Percentiles rank a stretch among this genome's conserved stretches.
Conservation (phyloP, 164 flowering plant genomes). For the Liquidambar formosana region DNA sequence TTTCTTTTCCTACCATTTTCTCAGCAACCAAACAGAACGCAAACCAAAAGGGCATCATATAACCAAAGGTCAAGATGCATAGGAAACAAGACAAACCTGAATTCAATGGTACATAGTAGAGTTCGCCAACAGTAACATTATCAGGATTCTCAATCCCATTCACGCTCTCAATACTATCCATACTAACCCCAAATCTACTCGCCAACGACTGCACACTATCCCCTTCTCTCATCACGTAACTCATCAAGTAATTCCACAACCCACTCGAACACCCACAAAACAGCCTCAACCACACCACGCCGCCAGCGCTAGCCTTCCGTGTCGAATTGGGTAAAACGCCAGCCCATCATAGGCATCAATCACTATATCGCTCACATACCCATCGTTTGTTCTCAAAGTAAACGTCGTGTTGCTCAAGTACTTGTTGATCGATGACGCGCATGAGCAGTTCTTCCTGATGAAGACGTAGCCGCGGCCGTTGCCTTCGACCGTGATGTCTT, state of each 20-base stretch:
- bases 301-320: conserved; percentile 54
- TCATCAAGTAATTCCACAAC: conserved; percentile 91
- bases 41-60: background rate
- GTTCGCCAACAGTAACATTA: conserved; percentile 66
- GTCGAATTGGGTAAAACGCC: conserved; percentile 49
- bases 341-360: conserved; percentile 62
- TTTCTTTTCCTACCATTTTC: background rate
- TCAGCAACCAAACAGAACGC: background rate
- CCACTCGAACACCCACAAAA: conserved; percentile 93
- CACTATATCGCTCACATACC: conserved; percentile 54
- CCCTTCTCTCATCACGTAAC: conserved; percentile 78
- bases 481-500: conserved; percentile 58
- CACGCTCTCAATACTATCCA: conserved; percentile 79
- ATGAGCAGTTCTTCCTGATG: conserved; percentile 80
- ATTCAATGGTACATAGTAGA: conserved; percentile 80
- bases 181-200: conserved; percentile 93
- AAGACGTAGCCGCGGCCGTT: conserved; percentile 40
- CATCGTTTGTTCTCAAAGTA: conserved; percentile 54
- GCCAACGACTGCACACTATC: conserved; percentile 70
- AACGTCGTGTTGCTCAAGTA: conserved; percentile 77
- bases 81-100: conserved; percentile 50
- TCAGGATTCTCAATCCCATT: conserved; percentile 75
- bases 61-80: background rate
- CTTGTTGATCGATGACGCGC: conserved; percentile 34
- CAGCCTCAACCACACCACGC: conserved; percentile 70